Percentiles rank a stretch among this genome's conserved stretches.
Conservation (phyloP, 345 rosid species). For the Euphorbia pulcherrima region DNA sequence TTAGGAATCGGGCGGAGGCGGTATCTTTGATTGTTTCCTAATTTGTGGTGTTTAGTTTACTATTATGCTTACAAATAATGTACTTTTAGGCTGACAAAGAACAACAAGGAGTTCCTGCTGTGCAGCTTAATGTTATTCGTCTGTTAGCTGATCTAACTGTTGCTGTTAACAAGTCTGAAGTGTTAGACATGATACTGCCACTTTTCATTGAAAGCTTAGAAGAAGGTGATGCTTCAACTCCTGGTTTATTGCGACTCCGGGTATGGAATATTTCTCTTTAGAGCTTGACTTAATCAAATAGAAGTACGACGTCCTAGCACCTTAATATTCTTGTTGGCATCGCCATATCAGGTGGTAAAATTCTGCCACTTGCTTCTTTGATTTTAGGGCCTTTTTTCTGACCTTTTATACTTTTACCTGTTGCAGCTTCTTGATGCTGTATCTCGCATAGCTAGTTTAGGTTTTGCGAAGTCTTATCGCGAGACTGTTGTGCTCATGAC, state of each 20-base stretch:
- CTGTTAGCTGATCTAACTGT: slow-evolving; percentile 93
- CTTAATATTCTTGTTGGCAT: slow-evolving; percentile 5
- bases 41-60: not conserved
- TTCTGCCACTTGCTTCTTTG: slow-evolving; percentile 18
- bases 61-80: slow-evolving; percentile 10
- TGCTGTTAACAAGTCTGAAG: slow-evolving; percentile 85
- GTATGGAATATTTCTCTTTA: slow-evolving; percentile 49
- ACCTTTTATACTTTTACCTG: slow-evolving; percentile 19
- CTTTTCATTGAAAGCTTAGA: slow-evolving; percentile 94
- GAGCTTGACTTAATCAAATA: slow-evolving; percentile 25
- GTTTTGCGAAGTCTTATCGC: slow-evolving; percentile 97
- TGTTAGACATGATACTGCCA: slow-evolving; percentile 95
- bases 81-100: slow-evolving; percentile 75
- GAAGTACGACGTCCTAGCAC: slow-evolving; percentile 9
- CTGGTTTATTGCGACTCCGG: slow-evolving; percentile 83
- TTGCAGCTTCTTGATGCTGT: slow-evolving; percentile 98
- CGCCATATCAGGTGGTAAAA: slow-evolving; percentile 13
- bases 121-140: slow-evolving; percentile 84
- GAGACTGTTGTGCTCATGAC: slow-evolving; percentile 97
- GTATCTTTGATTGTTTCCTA: not conserved
- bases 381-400: slow-evolving; percentile 27
- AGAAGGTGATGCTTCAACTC: slow-evolving; percentile 95
- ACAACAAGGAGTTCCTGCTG: slow-evolving; percentile 64
- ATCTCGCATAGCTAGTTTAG: slow-evolving; percentile 92
- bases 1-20: too few relatives aligned